Evolutionary conservation across 2,329 filamentous ascomycete genomes (phyloP).

Genomic region (Aspergillus terreus): DNA sequence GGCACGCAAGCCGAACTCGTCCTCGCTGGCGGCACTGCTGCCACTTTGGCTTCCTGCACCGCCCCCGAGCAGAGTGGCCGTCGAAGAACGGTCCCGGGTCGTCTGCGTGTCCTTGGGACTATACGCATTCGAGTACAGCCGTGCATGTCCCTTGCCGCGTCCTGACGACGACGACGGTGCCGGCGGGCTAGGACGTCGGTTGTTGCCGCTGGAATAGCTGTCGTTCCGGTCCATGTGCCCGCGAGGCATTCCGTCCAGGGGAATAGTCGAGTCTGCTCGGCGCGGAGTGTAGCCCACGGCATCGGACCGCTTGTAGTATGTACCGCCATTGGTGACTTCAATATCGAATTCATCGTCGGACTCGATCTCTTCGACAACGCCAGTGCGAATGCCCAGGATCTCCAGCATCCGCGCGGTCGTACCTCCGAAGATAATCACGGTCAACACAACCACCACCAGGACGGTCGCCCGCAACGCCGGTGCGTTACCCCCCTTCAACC

Average conservation of each 20-base stretch:
- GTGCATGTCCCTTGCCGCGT: constrained; percentile 37
- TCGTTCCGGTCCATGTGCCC: constrained; percentile 28
- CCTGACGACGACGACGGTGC: constrained; percentile 32
- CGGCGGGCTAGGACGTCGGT: constrained; percentile 49
- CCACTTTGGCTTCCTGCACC: constrained; percentile 39
- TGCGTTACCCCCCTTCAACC: constrained; percentile 76
- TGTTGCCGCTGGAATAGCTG: constrained; percentile 59
- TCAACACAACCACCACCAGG: constrained; percentile 94
- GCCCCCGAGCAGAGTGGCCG: constrained; percentile 51
- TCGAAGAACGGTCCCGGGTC: constrained; percentile 36
- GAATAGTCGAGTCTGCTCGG: constrained; percentile 56
- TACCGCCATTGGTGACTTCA: constrained; percentile 67
- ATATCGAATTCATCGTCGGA: constrained; percentile 99
- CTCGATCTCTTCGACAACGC: constrained; percentile 94
- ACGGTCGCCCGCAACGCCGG: constrained; percentile 87
- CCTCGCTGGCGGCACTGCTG: constrained; percentile 43
- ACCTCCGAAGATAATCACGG: constrained; percentile 97
- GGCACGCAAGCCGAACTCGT: constrained; percentile 47
- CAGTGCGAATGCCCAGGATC: constrained; percentile 92
- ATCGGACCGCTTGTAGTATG: constrained; percentile 77
- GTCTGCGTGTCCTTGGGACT: constrained; percentile 44
- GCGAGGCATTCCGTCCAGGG: constrained; percentile 47
- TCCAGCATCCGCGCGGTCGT: constrained; percentile 97
- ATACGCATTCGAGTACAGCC: constrained; percentile 51
- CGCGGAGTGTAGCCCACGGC: constrained; percentile 76